These are phyloP conservation scores for Sclerotinia trifoliorum DNA, from an alignment of 2,329 filamentous ascomycete genomes.

Conservation along the genomic window DNA sequence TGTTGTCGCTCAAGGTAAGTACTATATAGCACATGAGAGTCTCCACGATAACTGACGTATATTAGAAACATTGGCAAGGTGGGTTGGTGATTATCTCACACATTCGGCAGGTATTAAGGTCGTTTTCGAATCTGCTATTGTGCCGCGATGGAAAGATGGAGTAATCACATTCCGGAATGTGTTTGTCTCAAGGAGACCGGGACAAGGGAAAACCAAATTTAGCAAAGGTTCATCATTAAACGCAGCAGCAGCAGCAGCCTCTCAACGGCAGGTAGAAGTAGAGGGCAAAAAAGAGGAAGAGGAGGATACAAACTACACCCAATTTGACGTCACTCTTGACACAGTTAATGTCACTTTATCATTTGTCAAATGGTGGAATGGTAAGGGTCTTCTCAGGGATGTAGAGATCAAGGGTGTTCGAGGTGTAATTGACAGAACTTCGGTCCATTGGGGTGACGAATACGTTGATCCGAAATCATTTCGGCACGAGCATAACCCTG, in stretches of 20 bases:
- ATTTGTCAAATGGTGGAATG: slow-evolving; percentile 99
- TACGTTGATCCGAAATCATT: slow-evolving; percentile 80
- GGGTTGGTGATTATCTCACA: slow-evolving; percentile 94
- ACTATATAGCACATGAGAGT: slow-evolving; percentile 26
- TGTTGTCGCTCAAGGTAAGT: slow-evolving; percentile 83
- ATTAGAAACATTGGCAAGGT: slow-evolving; percentile 83
- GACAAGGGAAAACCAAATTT: slow-evolving; percentile 76
- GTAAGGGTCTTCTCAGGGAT: slow-evolving; percentile 84
- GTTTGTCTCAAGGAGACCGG: slow-evolving; percentile 87
- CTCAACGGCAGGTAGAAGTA: slow-evolving; percentile 56
- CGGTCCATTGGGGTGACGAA: slow-evolving; percentile 68
- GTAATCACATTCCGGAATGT: slow-evolving; percentile 97
- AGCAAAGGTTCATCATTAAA: slow-evolving; percentile 86
- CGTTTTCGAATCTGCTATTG: slow-evolving; percentile 95
- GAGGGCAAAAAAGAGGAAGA: slow-evolving; percentile 50
- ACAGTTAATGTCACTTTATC: slow-evolving; percentile 95
- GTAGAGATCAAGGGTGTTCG: slow-evolving; percentile 93
- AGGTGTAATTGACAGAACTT: slow-evolving; percentile 87
- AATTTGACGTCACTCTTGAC: slow-evolving; percentile 93
- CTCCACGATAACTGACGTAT: slow-evolving; percentile 27
- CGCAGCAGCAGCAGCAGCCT: slow-evolving; percentile 82
- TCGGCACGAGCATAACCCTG: slow-evolving; percentile 80
- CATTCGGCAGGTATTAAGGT: slow-evolving; percentile 90
- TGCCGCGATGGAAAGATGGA: slow-evolving; percentile 91
- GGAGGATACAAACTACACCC: slow-evolving; percentile 95